Evolutionary conservation across 73 alveolate genomes (phyloP), one percentile per base, ranked within the genome.

Genomic region (Paramecium sexaurelia): DNA sequence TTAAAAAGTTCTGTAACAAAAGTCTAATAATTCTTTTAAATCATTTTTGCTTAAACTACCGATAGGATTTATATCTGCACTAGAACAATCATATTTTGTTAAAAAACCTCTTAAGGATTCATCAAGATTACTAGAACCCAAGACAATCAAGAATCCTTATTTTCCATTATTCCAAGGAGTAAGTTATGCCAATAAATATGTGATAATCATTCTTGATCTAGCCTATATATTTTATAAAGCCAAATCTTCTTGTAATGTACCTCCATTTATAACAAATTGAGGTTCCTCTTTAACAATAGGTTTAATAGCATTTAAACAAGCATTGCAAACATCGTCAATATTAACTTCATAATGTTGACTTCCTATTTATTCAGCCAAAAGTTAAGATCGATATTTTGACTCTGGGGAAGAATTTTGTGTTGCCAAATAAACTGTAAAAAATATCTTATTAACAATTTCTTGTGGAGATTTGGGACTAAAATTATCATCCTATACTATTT

Each of bases 21-120:
- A 55, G 37, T 73, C 55, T 55, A 96, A 84, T 56, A 95, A 89
- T 55, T 85, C 22, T 73, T 91, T 96, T 22, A 96, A 85, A 84
- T 96, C 99, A 13, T 71, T 92, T 75, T 96, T 96, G 55, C 95
- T 94, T 8, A 96, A 88, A 19, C 97, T 97, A 22, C 99, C 99
- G 27, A 97, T 97, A 15, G 99, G 99, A 85, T 97, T 97, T 13
- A 97, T 37, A 68, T 97, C 99, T 0, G 99, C 99, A 6, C 98
- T 84, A 24, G 97, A 92, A 92, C 99, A 96, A 87, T 97, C 99
- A 84, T 97, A 97, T 87, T 97, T 97, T 15, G 99, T 97, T 94
- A 96, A 91, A 84, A 96, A 96, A 0, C 99, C 99, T 35, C 99
- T 97, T 45, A 97, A 92, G 29, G 97, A 98, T 93, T 97, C 99